Base-by-base conservation (phyloP, 2,329 filamentous ascomycete genomes). In the Venturia pyrina region DNA sequence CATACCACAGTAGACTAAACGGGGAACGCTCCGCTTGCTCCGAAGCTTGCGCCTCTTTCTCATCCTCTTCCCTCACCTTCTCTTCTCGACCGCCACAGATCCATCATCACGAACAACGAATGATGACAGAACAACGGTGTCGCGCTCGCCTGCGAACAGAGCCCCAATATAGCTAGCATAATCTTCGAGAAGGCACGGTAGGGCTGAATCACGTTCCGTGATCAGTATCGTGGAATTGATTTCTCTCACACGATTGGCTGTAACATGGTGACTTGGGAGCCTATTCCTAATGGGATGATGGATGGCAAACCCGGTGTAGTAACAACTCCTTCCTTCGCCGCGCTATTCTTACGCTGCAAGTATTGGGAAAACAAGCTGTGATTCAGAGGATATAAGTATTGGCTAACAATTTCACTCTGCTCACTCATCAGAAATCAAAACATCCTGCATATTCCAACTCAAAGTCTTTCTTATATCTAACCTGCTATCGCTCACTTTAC, bases 311-410 rank as follows among this genome's bases (percentile, higher is more conserved):
- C 53, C 32, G 32, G 2, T 37, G 53, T 59, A 37, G 53, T 21
- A 37, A n/a, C 32, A 32, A 15, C 32, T 37, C 53, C 32, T 37
- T 59, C 53, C 53, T 21, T 37, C 32, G 53, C 53, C 32, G 53
- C 28, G 32, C 53, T 59, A 59, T 59, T 34, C 28, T 59, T 40
- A 19, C 5, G 53, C 32, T 37, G 53, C 15, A 37, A n/a, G 5
- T 59, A 37, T 37, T 59, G 53, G 53, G 19, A 32, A 37, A 21
- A 59, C 53, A 15, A 59, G 53, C 32, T 59, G 50, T 37, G 28
- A 59, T 59, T 37, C 50, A 59, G 28, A 59, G 28, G 28, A n/a
- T 59, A 59, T 59, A 59, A 59, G 53, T 59, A 59, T 59, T 59
- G 53, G 53, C 6, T 11, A 37, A 37, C 32, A 28, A 34, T 15